Evolutionary conservation across 2,329 filamentous ascomycete species (phyloP), one percentile per base, ranked within the genome.

Genomic region (Botrytis deweyae): DNA sequence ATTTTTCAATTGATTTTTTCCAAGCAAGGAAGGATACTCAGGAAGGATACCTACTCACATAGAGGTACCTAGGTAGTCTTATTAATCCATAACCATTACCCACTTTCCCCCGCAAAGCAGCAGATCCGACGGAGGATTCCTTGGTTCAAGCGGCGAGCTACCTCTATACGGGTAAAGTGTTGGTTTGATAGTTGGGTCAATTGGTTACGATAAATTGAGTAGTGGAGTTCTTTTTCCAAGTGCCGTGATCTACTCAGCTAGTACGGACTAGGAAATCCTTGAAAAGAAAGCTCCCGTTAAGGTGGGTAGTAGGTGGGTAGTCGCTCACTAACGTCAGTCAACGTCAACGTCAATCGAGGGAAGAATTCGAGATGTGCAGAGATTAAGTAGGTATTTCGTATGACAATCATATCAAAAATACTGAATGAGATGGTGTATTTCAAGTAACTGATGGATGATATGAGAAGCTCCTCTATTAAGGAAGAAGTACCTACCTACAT

Each of bases 41-140:
- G 42, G 42, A 44, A 44, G 42, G 16, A 44, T 44, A 44, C n/a
- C n/a, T n/a, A n/a, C 42, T 44, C 42, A 44, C 16, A 44, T 44
- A 7, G 42, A 44, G 42, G n/a, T n/a, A n/a, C n/a, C n/a, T n/a
- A n/a, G n/a, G 42, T 18, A 18, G 42, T 44, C 42, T 18, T 44
- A 20, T 44, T 8, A 20, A 44, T 44, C 20, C 42, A 44, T 20
- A 0, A 20, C 1, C 42, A 8, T 44, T 20, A 20, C 4, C 63
- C 63, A 65, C 63, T 36, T 33, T 64, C 12, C 40, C 63, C 63
- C 63, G 63, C 63, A 29, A 65, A 46, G 25, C 8, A 64, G n/a
- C n/a, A 44, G 25, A 64, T 25, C 5, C 59, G 36, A 62, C 59
- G 59, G 36, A 62, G 36, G 59, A 62, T 63, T 63, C 14, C 4